Evolutionary conservation across 345 rosid species (phyloP).

Genomic region (Camelina laxa): DNA sequence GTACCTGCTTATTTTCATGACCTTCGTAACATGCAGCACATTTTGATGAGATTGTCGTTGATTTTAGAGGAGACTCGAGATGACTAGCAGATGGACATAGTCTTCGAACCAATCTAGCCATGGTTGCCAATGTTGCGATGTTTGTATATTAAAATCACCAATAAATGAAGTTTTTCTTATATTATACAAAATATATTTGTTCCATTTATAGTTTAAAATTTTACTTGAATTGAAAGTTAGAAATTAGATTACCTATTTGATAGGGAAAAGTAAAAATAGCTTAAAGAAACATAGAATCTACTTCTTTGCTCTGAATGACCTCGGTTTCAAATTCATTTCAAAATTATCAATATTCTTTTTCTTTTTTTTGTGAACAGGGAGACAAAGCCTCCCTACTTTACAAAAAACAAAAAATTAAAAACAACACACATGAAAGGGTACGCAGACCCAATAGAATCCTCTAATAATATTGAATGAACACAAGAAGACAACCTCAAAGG

Average conservation of each 20-base stretch:
- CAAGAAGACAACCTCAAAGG: no score
- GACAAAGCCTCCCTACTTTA: no score
- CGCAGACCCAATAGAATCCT: no score
- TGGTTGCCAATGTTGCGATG: background rate
- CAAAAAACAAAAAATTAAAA: no score
- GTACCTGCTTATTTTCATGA: slow-evolving; percentile 7
- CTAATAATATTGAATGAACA: no score
- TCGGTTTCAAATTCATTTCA: no score
- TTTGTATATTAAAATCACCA: background rate
- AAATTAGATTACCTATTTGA: slow-evolving; percentile 6
- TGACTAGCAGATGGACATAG: background rate
- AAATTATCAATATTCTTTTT: no score
- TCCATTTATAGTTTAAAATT: background rate
- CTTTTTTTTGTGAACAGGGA: no score
- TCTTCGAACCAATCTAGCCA: background rate
- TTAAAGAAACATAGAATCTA: background rate
- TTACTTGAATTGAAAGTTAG: background rate
- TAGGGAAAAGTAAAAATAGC: background rate
- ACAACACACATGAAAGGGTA: no score
- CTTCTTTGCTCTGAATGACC: background rate
- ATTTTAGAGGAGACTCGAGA: background rate
- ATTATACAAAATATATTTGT: background rate
- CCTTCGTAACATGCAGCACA: background rate
- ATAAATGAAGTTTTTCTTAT: background rate
- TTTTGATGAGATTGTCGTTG: background rate